Percentiles rank a stretch among this genome's conserved stretches.
These are phyloP conservation scores for Wickerhamiella parazyma DNA, from an alignment of 805 yeast species.

Conservation along the genomic window DNA sequence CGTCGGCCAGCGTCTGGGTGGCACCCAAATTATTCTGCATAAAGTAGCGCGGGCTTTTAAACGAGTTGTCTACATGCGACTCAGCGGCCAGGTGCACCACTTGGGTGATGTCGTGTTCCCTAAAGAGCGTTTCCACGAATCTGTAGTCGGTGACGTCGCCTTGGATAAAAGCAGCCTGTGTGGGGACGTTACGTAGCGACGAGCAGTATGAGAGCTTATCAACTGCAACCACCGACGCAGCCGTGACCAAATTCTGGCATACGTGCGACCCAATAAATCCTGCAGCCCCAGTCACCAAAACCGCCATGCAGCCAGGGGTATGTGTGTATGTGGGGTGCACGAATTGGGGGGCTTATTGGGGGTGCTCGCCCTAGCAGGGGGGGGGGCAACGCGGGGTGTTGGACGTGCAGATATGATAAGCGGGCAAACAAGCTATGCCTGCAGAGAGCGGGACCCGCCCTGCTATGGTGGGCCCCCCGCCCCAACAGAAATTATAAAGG, in stretches of 20 bases:
- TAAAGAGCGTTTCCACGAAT: constrained; percentile 18
- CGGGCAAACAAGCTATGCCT: no score
- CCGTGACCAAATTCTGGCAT: constrained; percentile 26
- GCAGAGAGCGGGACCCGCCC: no score
- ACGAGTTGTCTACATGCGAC: constrained; percentile 41
- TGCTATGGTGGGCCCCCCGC: no score
- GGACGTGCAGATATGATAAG: no score
- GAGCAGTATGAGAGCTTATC: constrained; percentile 38
- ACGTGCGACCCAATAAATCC: constrained; percentile 45
- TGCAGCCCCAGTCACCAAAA: constrained; percentile 43
- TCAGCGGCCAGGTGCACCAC: constrained; percentile 45
- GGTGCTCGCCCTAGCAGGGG: no score
- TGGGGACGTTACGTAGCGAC: constrained; percentile 21
- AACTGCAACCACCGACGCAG: constrained; percentile 31
- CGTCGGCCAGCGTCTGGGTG: no score
- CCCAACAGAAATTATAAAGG: no score
- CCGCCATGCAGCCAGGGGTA: constrained; percentile 7
- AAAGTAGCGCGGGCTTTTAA: constrained; percentile 32
- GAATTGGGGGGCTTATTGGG: no score
- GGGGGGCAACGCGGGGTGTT: no score
- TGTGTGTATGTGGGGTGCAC: no score
- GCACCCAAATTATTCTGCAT: no score
- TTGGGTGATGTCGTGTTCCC: constrained; percentile 21
- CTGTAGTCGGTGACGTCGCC: constrained; percentile 29
- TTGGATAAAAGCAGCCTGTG: constrained; percentile 21